Percentiles rank a stretch among this genome's conserved stretches.
phyloP scores from a whole-genome alignment of 768 basidiomycete genomes.

The Kwoniella bestiolae region DNA sequence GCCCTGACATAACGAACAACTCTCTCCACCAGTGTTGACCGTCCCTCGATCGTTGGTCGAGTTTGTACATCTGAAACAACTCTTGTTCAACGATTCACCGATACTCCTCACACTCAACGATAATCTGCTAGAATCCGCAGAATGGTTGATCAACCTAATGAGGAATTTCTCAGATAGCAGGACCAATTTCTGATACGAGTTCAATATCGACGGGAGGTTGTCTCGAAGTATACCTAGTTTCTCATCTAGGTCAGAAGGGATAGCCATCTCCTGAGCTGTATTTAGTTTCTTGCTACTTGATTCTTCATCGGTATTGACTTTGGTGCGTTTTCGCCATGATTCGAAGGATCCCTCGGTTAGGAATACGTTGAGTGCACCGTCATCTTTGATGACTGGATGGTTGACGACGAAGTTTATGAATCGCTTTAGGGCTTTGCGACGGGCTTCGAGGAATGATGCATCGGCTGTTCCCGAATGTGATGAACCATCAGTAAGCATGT shows the following conservation, averaged over 20 bases:
- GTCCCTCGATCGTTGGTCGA: background rate
- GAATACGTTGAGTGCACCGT: conserved; percentile 79
- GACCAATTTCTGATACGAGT: conserved; percentile 90
- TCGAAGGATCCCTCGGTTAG: conserved; percentile 83
- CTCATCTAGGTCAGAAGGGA: conserved; percentile 89
- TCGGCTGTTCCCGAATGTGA: too few species aligned
- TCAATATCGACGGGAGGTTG: conserved; percentile 76
- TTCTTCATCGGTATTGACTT: conserved; percentile 83
- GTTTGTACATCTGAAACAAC: conserved; percentile 71
- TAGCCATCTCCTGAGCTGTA: conserved; percentile 78
- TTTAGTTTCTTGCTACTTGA: conserved; percentile 61
- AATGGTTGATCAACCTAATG: conserved; percentile 87
- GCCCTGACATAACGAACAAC: conserved; percentile 78
- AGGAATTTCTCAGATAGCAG: conserved; percentile 83
- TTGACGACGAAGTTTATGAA: conserved; percentile 85
- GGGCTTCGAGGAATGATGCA: conserved; percentile 85
- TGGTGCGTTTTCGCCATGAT: conserved; percentile 78
- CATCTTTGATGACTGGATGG: conserved; percentile 88
- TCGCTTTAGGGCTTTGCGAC: conserved; percentile 80
- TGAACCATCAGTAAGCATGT: too few species aligned
- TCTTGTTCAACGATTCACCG: conserved; percentile 61
- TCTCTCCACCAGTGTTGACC: conserved; percentile 45
- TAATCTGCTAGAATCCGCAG: conserved; percentile 66
- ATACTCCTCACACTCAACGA: conserved; percentile 72
- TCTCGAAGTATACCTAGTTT: conserved; percentile 78